phyloP scores from a whole-genome alignment of 2,329 filamentous ascomycete species.

The Colletotrichum australisinense region DNA sequence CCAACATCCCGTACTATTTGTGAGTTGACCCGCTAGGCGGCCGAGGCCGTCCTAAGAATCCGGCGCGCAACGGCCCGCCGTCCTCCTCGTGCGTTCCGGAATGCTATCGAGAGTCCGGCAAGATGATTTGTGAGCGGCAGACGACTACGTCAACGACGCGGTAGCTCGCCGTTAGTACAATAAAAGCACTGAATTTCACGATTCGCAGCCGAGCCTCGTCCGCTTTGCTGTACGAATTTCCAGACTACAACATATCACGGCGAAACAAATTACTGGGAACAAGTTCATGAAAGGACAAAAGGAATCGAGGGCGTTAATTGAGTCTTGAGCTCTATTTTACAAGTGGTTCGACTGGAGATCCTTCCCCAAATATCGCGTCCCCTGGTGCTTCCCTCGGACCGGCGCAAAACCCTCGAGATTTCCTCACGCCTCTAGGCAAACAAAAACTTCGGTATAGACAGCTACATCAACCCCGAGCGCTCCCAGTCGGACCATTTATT shows the following conservation, averaged over 20 bases:
- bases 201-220: no score
- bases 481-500: constrained; percentile 42
- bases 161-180: not conserved
- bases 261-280: not conserved
- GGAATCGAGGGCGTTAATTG: constrained; percentile 71
- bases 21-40: not conserved
- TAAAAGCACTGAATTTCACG: not conserved
- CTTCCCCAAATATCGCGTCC: constrained; percentile 45
- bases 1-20: not conserved
- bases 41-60: no score
- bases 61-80: not conserved
- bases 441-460: constrained; percentile 64
- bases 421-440: constrained; percentile 59
- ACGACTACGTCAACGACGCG: not conserved
- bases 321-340: constrained; percentile 74
- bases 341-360: constrained; percentile 64
- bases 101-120: not conserved
- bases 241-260: not conserved
- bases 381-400: constrained; percentile 53
- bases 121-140: not conserved
- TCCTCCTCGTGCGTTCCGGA: not conserved
- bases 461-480: constrained; percentile 47
- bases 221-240: not conserved
- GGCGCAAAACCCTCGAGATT: constrained; percentile 57
- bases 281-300: constrained; percentile 58